Conservation (phyloP, 2,329 filamentous ascomycete species). For the Talaromyces sp. region DNA sequence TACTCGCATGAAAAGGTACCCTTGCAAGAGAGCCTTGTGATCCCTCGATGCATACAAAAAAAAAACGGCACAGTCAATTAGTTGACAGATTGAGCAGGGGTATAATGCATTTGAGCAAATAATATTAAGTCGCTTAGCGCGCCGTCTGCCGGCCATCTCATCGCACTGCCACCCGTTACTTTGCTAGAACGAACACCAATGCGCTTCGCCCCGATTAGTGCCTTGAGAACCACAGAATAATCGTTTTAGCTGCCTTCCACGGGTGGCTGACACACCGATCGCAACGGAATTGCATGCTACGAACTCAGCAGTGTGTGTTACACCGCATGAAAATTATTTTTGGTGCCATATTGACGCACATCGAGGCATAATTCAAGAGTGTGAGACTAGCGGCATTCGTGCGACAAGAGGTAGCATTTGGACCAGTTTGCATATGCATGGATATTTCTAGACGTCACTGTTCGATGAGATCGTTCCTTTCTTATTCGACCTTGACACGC, state of each 20-base stretch:
- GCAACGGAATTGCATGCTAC: background rate
- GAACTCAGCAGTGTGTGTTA: background rate
- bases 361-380: background rate
- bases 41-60: background rate
- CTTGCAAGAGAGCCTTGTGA: conserved; percentile 1
- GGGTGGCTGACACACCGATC: background rate
- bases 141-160: background rate
- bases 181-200: background rate
- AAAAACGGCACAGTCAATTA: background rate
- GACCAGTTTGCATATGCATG: background rate
- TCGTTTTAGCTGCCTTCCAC: background rate
- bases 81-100: background rate
- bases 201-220: background rate
- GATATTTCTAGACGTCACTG: background rate
- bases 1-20: background rate
- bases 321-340: background rate
- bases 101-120: background rate
- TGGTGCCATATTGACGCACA: background rate
- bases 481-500: too few species aligned
- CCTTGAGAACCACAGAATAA: background rate
- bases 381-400: background rate
- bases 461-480: background rate
- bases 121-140: background rate
- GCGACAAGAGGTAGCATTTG: background rate
- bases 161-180: background rate